Evolutionary conservation across 139 green algal species (phyloP).

Genomic region (Volvox reticuliferus): DNA sequence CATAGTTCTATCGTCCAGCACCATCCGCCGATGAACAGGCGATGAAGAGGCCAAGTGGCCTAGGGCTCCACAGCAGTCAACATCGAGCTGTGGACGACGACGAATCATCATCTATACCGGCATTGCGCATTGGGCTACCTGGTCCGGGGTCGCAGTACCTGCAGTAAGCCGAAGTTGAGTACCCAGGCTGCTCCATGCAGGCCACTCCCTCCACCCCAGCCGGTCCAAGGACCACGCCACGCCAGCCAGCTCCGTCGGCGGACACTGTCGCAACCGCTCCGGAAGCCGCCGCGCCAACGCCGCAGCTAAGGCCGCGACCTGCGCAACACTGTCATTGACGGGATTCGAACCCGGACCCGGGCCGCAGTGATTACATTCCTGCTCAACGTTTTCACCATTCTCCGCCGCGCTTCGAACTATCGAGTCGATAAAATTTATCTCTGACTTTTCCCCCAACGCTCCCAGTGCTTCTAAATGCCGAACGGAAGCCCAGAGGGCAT

Average conservation of each 20-base stretch:
- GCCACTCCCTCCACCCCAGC: not conserved
- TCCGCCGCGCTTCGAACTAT: too few relatives aligned
- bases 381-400: too few relatives aligned
- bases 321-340: not conserved
- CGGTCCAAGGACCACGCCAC: conserved; percentile 6
- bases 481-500: not conserved
- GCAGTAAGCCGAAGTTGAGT: not conserved
- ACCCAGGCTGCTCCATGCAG: not conserved
- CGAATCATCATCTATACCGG: too few relatives aligned
- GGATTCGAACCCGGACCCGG: not conserved
- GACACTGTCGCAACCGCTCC: conserved; percentile 15
- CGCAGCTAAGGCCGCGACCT: not conserved
- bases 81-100: too few relatives aligned
- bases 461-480: conserved; percentile 8
- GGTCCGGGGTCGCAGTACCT: not conserved
- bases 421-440: too few relatives aligned
- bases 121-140: too few relatives aligned
- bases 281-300: conserved; percentile 8
- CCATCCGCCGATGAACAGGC: too few relatives aligned
- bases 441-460: too few relatives aligned
- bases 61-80: too few relatives aligned
- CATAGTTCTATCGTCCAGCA: too few relatives aligned
- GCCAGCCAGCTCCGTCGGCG: conserved; percentile 13
- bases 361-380: too few relatives aligned
- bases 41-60: too few relatives aligned